Percentiles rank a stretch among this genome's conserved stretches.
phyloP scores from a whole-genome alignment of 495 filamentous ascomycete species.

The Neurospora intermedia region DNA sequence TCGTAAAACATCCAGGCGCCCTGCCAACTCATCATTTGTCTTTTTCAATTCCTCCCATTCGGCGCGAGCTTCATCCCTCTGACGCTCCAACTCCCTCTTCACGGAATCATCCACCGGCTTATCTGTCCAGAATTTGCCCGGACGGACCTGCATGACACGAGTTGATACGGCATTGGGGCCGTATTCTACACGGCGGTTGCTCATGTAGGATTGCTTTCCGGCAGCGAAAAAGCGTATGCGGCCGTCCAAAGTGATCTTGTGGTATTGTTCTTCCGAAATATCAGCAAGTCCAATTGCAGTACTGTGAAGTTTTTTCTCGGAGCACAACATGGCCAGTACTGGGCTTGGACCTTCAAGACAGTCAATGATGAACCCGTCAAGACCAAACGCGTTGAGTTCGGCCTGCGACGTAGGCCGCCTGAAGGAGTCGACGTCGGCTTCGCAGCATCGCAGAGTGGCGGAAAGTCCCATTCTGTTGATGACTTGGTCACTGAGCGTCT shows the following conservation, averaged over 20 bases:
- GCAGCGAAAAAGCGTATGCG: slow-evolving; percentile 52
- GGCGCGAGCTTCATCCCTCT: slow-evolving; percentile 22
- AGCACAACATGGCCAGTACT: slow-evolving; percentile 79
- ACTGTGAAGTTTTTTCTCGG: slow-evolving; percentile 51
- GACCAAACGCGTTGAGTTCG: slow-evolving; percentile 48
- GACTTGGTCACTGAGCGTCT: slow-evolving; percentile 49
- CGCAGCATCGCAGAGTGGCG: slow-evolving; percentile 51
- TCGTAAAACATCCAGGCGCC: slow-evolving; percentile 1
- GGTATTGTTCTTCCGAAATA: slow-evolving; percentile 52
- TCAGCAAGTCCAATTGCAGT: slow-evolving; percentile 53
- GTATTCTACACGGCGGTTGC: slow-evolving; percentile 63
- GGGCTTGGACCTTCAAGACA: slow-evolving; percentile 71
- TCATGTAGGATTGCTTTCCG: slow-evolving; percentile 44
- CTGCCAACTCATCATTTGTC: neutral
- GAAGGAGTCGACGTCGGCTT: slow-evolving; percentile 38
- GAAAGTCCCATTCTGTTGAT: slow-evolving; percentile 45
- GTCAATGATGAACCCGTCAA: slow-evolving; percentile 71
- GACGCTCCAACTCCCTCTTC: slow-evolving; percentile 37
- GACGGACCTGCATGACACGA: slow-evolving; percentile 39
- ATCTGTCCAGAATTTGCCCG: slow-evolving; percentile 61
- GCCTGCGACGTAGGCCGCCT: slow-evolving; percentile 42
- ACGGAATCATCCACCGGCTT: slow-evolving; percentile 57
- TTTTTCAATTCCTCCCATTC: slow-evolving; percentile 27
- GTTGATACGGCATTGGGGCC: slow-evolving; percentile 58
- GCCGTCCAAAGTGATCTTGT: slow-evolving; percentile 37